A percentile compares a stretch with the other conserved stretches of the same genome.
These are phyloP conservation scores for Cyclocybe aegerita DNA, from an alignment of 768 basidiomycete species.

Conservation along the genomic window DNA sequence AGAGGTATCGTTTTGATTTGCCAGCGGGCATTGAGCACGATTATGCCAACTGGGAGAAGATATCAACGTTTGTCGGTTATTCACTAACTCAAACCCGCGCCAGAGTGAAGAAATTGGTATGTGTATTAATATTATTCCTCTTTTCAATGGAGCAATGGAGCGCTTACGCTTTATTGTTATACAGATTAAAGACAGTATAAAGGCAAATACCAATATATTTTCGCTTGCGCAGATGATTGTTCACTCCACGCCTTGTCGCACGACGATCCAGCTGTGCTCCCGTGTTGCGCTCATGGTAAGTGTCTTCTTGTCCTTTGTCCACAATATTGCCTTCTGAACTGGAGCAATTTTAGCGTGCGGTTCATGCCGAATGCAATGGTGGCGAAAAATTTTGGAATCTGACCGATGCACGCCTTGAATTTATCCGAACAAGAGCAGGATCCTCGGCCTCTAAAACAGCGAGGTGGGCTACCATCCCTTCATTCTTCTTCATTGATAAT, in stretches of 20 bases:
- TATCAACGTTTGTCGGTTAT: conserved; percentile 4
- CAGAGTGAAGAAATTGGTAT: conserved; percentile 11
- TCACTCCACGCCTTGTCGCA: conserved; percentile 4
- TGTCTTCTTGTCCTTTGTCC: not conserved
- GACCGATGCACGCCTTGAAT: conserved; percentile 7
- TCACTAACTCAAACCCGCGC: conserved; percentile 10
- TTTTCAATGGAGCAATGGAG: not conserved
- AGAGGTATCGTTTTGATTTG: conserved; percentile 7
- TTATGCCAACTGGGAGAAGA: conserved; percentile 7
- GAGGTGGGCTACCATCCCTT: not conserved
- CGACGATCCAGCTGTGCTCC: conserved; percentile 12
- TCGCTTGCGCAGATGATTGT: conserved; percentile 7
- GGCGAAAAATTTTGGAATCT: conserved; percentile 12
- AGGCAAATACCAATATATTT: conserved; percentile 3
- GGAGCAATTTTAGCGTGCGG: conserved; percentile 1
- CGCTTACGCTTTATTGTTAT: not conserved
- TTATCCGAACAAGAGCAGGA: conserved; percentile 6
- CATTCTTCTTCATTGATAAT: not conserved
- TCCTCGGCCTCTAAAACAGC: not conserved
- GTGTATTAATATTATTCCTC: not conserved
- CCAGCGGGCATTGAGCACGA: conserved; percentile 10
- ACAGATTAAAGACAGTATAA: conserved; percentile 5
- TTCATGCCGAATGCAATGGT: conserved; percentile 10
- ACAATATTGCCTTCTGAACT: not conserved
- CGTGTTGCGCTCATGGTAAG: conserved; percentile 13